Evolutionary conservation across 345 rosid genomes (phyloP), one percentile per base, ranked within the genome.

Genomic region (Diplotaxis tenuifolia): DNA sequence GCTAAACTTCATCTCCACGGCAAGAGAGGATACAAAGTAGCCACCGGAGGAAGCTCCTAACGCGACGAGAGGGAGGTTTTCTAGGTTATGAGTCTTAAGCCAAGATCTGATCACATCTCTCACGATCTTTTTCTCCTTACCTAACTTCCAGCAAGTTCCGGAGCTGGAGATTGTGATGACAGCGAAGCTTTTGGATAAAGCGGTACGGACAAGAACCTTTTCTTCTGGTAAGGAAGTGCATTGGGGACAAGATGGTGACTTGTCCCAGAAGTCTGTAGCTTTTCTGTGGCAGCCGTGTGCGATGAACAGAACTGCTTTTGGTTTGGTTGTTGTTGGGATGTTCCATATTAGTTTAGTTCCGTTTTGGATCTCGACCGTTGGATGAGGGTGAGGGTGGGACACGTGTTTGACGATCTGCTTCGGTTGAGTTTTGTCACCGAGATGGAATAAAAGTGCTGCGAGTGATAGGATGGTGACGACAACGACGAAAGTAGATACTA

Each of bases 31-130:
- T 56, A 87, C 85, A 76, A 95, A 95, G 80, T 88, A 79, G 3
- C 98, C 96, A 76, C 98, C 97, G 25, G 99, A 95, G 9, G 99
- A 92, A 65, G 99, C 97, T 14, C 99, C 99, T 71, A 92, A 81
- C 52, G 90, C 96, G 38, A 88, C 91, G 67, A 92, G 86, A 62
- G 96, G 99, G 75, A 95, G 88, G 67, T 60, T 84, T 53, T 83
- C 86, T 16, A 90, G 88, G 25, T 84, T 58, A 61, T 88, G 82
- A 50, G 62, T 81, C 66, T 50, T 60, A 11, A 86, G 53, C 99
- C 99, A 92, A 82, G 85, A 78, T 29, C 15, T 76, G 52, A 95
- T 85, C 1, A 87, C 78, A 36, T 81, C 79, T 71, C 84, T 65
- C 19, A 92, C 92, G 36, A 82, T 28, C 8, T 71, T 4, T 49